These are phyloP conservation scores for Xanthoconium stramineum DNA, from an alignment of 768 basidiomycete species.

Conservation along the genomic window DNA sequence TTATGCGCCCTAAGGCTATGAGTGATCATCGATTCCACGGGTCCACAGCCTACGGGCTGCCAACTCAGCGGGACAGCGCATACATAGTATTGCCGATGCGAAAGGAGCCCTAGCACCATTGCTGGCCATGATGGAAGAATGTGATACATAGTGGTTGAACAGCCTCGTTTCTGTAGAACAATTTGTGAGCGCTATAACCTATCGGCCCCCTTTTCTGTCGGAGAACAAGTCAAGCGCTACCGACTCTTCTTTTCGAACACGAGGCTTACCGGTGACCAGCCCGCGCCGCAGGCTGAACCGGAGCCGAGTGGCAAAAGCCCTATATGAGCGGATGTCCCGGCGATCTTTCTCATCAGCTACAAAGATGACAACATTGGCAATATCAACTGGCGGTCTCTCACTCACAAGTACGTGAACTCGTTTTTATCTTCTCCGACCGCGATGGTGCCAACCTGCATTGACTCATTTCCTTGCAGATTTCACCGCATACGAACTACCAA, in stretches of 20 bases:
- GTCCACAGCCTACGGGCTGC: too few species aligned
- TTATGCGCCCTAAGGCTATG: too few species aligned
- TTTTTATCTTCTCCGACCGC: neutral
- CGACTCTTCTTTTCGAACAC: neutral
- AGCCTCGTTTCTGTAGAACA: neutral
- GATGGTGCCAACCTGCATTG: neutral
- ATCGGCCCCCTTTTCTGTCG: neutral
- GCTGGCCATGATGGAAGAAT: neutral
- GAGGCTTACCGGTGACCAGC: neutral
- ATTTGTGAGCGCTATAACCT: neutral
- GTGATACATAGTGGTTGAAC: neutral
- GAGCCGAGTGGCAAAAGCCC: constrained; percentile 9
- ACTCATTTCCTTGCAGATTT: constrained; percentile 14
- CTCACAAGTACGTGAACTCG: constrained; percentile 16
- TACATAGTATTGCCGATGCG: too few species aligned
- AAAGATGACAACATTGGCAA: constrained; percentile 3
- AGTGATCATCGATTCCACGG: too few species aligned
- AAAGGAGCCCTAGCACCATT: too few species aligned
- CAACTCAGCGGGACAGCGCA: too few species aligned
- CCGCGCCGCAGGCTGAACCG: constrained; percentile 7
- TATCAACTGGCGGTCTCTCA: constrained; percentile 7
- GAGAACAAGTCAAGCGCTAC: neutral
- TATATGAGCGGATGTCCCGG: constrained; percentile 1
- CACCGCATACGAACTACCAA: constrained; percentile 22
- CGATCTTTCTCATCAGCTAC: neutral